Base-by-base conservation (phyloP, 257 asterid genomes). In the Plectranthus barbatus region DNA sequence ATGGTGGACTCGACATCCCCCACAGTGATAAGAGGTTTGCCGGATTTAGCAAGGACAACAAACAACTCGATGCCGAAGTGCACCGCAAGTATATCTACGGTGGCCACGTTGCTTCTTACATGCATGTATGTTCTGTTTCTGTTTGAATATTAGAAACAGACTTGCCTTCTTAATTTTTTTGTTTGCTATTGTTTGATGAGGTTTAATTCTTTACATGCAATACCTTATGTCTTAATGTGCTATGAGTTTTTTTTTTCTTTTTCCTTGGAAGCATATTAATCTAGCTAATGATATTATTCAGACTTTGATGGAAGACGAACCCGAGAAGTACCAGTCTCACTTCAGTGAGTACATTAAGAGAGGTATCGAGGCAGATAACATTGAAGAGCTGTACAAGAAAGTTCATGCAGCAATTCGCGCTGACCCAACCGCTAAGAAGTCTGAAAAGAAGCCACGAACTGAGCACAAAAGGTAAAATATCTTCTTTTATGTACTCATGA, bases 1-100 rank as follows among this genome's bases (percentile, higher is more conserved):
- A 87, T 49, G 94, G 95, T 36, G 95, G 95, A 7, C 66, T 87
- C 60, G 94, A 87, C 70, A 76, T 87, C 64, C 95, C 95, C 52
- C 95, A 85, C 72, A 80, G 95, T 26, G 94, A 85, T 13, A 87
- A 84, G 83, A 76, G 95, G 72, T 87, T 87, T 78, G 94, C 94
- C 66, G 95, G 95, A 18, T 87, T 83, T 45, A 52, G 60, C 10
- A 87, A 85, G 77, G 94, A 87, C 7, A 64, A 74, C 60, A 85
- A 84, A 70, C 79, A 79, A 21, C 93, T 87, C 55, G 86, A 87
- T 64, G 75, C 86, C 6, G 95, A 84, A 23, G 77, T 76, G 46
- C 95, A 87, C 74, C 76, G 85, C 69, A 87, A 84, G 60, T 84
- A 87, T 71, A 77, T 87, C 41, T 84, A 84, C 50, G 90, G 95